phyloP scores from a whole-genome alignment of 495 filamentous ascomycete genomes.

The Aspergillus hancockii region DNA sequence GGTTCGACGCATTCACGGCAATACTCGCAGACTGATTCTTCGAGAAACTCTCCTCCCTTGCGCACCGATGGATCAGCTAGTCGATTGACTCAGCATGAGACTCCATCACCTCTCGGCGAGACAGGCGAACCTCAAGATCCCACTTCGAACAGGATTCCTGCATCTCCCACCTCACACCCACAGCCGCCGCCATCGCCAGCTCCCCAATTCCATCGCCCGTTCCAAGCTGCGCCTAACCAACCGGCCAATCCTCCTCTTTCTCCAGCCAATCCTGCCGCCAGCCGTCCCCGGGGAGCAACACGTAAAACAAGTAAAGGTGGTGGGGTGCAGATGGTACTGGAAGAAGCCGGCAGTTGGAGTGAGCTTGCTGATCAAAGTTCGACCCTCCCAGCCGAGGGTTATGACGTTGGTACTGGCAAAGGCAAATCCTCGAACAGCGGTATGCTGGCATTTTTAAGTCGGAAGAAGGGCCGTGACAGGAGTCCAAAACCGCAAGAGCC shows the following conservation, averaged over 20 bases:
- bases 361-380: conserved; percentile 80
- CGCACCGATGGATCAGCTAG: conserved; percentile 28
- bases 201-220: conserved; percentile 40
- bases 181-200: conserved; percentile 34
- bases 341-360: conserved; percentile 85
- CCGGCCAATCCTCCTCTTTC: neutral
- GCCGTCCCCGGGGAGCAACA: conserved; percentile 36
- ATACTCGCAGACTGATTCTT: conserved; percentile 40
- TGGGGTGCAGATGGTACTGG: conserved; percentile 87
- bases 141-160: conserved; percentile 13
- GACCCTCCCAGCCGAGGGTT: conserved; percentile 69
- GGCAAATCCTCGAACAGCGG: conserved; percentile 60
- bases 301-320: conserved; percentile 74
- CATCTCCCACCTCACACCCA: conserved; percentile 24
- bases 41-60: conserved; percentile 31
- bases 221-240: conserved; percentile 24
- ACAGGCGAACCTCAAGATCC: conserved; percentile 34
- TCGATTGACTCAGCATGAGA: conserved; percentile 26
- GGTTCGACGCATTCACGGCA: conserved; percentile 39
- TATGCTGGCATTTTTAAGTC: conserved; percentile 84
- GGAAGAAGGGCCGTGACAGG: conserved; percentile 86
- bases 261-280: neutral
- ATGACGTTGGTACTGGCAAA: conserved; percentile 47
- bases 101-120: conserved; percentile 29
- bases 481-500: conserved; percentile 94